Conservation (phyloP, 495 filamentous ascomycete species). For the Bacidia gigantensis region DNA sequence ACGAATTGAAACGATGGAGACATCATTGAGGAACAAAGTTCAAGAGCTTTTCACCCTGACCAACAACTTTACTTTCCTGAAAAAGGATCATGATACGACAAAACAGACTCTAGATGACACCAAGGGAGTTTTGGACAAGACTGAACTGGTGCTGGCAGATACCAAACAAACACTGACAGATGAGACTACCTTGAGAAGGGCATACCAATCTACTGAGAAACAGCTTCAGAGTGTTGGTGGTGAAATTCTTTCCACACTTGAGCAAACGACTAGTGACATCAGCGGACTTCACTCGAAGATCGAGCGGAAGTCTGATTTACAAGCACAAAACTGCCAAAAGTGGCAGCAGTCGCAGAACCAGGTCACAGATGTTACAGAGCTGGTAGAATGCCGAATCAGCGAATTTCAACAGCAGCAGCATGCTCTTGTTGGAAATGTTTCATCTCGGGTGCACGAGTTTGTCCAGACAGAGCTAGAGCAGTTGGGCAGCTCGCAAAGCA, state of each 20-base stretch:
- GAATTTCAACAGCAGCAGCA: conserved; percentile 58
- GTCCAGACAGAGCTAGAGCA: conserved; percentile 57
- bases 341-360: conserved; percentile 67
- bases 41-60: conserved; percentile 81
- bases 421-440: conserved; percentile 48
- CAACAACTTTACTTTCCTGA: conserved; percentile 68
- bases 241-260: conserved; percentile 61
- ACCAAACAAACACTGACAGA: conserved; percentile 65
- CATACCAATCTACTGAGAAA: conserved; percentile 75
- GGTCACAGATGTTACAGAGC: conserved; percentile 56
- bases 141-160: conserved; percentile 62
- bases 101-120: conserved; percentile 60
- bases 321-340: conserved; percentile 55
- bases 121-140: conserved; percentile 67
- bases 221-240: conserved; percentile 56
- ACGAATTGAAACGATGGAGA: conserved; percentile 85
- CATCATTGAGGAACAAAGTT: conserved; percentile 74
- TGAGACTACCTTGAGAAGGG: conserved; percentile 64
- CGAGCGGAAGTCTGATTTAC: conserved; percentile 68
- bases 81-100: conserved; percentile 72
- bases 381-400: conserved; percentile 59
- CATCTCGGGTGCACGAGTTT: conserved; percentile 56
- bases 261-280: conserved; percentile 65
- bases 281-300: conserved; percentile 70
- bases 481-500: conserved; percentile 47